phyloP scores from a whole-genome alignment of 2,329 filamentous ascomycete genomes.

The Escovopsis sp. region DNA sequence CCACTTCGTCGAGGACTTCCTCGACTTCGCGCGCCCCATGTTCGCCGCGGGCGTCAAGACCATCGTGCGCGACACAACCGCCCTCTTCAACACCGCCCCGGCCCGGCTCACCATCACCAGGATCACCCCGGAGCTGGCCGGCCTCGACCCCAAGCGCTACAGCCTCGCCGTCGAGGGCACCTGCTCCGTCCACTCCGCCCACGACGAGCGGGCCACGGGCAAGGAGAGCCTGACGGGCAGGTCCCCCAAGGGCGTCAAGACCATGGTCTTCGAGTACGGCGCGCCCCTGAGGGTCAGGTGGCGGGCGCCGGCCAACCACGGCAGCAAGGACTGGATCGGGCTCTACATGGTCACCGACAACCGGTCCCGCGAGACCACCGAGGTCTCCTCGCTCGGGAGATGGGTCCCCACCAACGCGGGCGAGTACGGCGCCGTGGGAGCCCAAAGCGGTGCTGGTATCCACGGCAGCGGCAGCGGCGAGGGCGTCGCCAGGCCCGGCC shows the following conservation, averaged over 20 bases:
- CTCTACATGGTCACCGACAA: slow-evolving; percentile 96
- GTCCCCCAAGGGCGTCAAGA: slow-evolving; percentile 55
- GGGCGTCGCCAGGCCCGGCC: slow-evolving; percentile 35
- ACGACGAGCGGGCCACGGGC: slow-evolving; percentile 48
- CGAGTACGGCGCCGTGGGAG: slow-evolving; percentile 50
- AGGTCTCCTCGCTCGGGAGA: slow-evolving; percentile 71
- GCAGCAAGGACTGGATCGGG: slow-evolving; percentile 87
- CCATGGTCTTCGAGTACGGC: slow-evolving; percentile 74
- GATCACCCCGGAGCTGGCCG: slow-evolving; percentile 65
- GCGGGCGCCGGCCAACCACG: slow-evolving; percentile 77
- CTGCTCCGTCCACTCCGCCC: slow-evolving; percentile 30
- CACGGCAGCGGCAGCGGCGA: slow-evolving; percentile 36
- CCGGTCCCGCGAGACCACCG: slow-evolving; percentile 67
- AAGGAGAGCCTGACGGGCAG: slow-evolving; percentile 60
- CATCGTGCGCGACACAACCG: slow-evolving; percentile 75
- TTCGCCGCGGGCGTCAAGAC: slow-evolving; percentile 74
- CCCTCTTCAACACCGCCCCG: slow-evolving; percentile 80
- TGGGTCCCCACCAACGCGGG: slow-evolving; percentile 74
- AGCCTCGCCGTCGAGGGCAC: slow-evolving; percentile 60
- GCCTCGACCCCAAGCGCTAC: slow-evolving; percentile 68
- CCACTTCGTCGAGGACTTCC: slow-evolving; percentile 79
- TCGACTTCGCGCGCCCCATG: slow-evolving; percentile 74
- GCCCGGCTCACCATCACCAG: slow-evolving; percentile 71
- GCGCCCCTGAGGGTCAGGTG: slow-evolving; percentile 80
- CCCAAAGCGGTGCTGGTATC: slow-evolving; percentile 62